Conservation (phyloP, 148 eudicot genomes). For the Vaccinium myrtillus region DNA sequence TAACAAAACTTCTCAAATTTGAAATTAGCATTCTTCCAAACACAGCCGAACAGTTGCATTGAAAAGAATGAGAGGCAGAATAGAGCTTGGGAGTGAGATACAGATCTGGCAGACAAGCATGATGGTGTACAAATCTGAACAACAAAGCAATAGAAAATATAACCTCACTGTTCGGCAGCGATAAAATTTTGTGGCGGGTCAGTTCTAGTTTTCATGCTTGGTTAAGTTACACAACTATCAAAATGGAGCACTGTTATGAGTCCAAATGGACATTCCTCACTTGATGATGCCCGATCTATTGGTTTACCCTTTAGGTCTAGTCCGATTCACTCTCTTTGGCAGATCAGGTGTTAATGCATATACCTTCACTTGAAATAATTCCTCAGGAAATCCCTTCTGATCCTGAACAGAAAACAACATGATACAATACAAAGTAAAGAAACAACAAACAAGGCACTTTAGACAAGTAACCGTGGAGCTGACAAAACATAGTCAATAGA, state of each 20-base stretch:
- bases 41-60: not conserved
- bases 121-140: not conserved
- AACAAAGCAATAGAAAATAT: not conserved
- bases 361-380: conserved; percentile 83
- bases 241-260: not conserved
- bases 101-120: not conserved
- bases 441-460: not conserved
- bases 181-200: not conserved
- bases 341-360: conserved; percentile 75
- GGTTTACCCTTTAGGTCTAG: conserved; percentile 36
- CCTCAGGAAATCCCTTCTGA: conserved; percentile 77
- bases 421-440: not conserved
- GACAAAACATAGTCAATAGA: not conserved
- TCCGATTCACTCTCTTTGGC: conserved; percentile 34
- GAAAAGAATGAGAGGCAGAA: not conserved
- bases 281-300: conserved; percentile 69
- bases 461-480: not conserved
- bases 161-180: not conserved
- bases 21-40: not conserved
- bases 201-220: not conserved
- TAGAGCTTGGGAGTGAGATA: not conserved
- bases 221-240: not conserved
- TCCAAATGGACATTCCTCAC: conserved; percentile 21
- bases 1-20: not conserved
- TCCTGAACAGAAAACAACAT: conserved; percentile 42